phyloP scores from a whole-genome alignment of 345 rosid genomes.

The Linum tenue region DNA sequence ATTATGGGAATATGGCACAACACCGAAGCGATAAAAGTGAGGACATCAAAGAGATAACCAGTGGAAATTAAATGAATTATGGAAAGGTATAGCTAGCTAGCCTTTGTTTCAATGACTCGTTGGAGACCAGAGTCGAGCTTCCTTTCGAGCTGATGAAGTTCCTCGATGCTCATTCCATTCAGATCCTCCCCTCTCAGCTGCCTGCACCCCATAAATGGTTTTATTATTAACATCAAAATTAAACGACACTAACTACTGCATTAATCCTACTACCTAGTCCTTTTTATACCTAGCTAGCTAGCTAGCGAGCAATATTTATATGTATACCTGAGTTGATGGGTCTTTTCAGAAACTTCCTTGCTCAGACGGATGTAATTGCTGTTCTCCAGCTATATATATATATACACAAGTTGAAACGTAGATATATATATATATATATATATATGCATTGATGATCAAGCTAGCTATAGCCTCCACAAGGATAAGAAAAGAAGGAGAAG shows the following conservation, averaged over 20 bases:
- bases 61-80: neutral
- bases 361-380: slow-evolving; percentile 13
- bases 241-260: no score
- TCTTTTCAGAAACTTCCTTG: slow-evolving; percentile 30
- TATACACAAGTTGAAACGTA: no score
- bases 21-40: no score
- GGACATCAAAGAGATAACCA: no score
- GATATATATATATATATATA: neutral
- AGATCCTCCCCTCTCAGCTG: slow-evolving; percentile 30
- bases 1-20: no score
- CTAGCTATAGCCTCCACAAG: no score
- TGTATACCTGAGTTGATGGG: slow-evolving; percentile 31
- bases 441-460: no score
- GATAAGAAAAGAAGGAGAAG: neutral
- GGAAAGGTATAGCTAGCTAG: neutral
- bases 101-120: slow-evolving; percentile 22
- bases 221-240: neutral
- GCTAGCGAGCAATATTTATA: neutral
- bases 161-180: slow-evolving; percentile 19
- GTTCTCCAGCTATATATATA: slow-evolving; percentile 18
- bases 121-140: slow-evolving; percentile 16
- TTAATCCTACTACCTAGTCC: no score
- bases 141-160: slow-evolving; percentile 18
- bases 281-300: no score
- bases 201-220: slow-evolving; percentile 8